A percentile compares a stretch with the other conserved stretches of the same genome.
These are phyloP conservation scores for Withania somnifera DNA, from an alignment of 305 asterid genomes.

Conservation along the genomic window DNA sequence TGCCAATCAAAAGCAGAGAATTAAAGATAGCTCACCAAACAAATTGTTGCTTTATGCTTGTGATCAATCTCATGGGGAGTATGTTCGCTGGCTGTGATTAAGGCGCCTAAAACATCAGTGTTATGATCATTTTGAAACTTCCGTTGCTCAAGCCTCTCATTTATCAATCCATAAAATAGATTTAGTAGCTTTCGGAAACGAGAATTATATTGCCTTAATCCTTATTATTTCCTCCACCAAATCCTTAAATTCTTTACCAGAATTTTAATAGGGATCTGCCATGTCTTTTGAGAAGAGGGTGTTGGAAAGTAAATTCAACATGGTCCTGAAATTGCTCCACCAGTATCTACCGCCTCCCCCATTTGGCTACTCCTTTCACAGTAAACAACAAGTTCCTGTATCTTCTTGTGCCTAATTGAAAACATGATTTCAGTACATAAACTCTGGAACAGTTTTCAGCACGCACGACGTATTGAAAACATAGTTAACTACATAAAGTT, in stretches of 20 bases:
- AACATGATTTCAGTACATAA: neutral
- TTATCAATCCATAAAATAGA: neutral
- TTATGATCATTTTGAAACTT: neutral
- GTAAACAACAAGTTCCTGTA: slow-evolving; percentile 8
- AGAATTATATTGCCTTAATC: neutral
- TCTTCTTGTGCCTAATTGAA: slow-evolving; percentile 2
- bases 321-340: slow-evolving; percentile 17
- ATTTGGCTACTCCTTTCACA: neutral
- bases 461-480: no score
- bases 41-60: neutral
- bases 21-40: neutral
- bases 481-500: no score
- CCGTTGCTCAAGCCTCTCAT: neutral
- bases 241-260: slow-evolving; percentile 13
- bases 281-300: slow-evolving; percentile 22
- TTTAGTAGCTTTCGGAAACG: neutral
- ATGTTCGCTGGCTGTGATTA: neutral
- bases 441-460: no score
- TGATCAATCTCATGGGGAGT: neutral
- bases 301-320: slow-evolving; percentile 19
- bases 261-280: slow-evolving; percentile 5
- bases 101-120: neutral
- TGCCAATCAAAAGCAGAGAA: neutral
- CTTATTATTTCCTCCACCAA: slow-evolving; percentile 4
- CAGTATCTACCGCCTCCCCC: slow-evolving; percentile 15